Base-by-base conservation (phyloP, 805 yeast species). In the Ogataea sp. region DNA sequence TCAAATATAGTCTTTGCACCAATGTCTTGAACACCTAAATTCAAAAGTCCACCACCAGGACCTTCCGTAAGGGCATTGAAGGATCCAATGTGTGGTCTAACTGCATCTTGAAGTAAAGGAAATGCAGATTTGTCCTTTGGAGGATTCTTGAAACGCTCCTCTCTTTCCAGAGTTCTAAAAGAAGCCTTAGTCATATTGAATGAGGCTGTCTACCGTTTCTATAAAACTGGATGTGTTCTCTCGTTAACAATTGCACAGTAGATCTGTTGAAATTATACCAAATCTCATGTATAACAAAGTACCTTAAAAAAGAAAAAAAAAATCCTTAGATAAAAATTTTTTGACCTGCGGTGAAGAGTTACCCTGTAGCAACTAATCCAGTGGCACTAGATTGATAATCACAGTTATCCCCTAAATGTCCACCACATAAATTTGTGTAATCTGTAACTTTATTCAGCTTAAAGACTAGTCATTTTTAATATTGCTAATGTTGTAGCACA, bases 31-130 rank as follows among this genome's bases (percentile, higher is more conserved):
- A 83, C 94, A 2, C 84, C 97, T 38, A 82, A 65, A 58, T 89
- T 87, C 43, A 93, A 68, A 20, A 93, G 61, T 6, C 96, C 96
- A 35, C 90, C 95, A 33, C 70, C 79, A 20, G 84, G 78, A 33
- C 95, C 96, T 42, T 85, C 95, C 20, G 95, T 84, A 41, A 93
- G 69, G 5, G 97, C 97, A 69, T 93, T 83, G 71, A 93, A 93
- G 2, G 97, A 90, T 8, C 95, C 97, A 40, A 93, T 75, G 59
- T 93, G 98, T 5, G 98, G 98, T 41, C 78, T 78, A 31, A 93
- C 93, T 14, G 98, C 97, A 46, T 87, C 95, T 42, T 75, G 74
- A 28, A 93, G 71, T 31, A 88, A 64, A 14, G 96, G 96, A 53
- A 67, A 90, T 7, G 85, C 85, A 24, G 86, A 71, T 58, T 83